Conservation (phyloP, 768 basidiomycete genomes). For the Peribolospora baueri region DNA sequence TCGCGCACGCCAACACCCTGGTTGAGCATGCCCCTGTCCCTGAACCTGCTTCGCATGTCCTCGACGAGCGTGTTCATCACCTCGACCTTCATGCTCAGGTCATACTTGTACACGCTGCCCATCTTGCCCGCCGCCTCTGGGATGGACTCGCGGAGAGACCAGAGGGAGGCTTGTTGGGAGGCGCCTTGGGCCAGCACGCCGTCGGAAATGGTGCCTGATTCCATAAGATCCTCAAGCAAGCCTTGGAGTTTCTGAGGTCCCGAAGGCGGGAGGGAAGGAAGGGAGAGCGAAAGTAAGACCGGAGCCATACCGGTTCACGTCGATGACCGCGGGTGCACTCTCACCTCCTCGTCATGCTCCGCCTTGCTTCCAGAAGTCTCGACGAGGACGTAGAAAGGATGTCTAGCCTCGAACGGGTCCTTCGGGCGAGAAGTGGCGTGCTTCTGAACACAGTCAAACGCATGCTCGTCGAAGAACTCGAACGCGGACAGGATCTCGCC, state of each 20-base stretch:
- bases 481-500: constrained; percentile 94
- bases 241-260: constrained; percentile 51
- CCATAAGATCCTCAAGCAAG: constrained; percentile 53
- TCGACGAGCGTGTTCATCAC: constrained; percentile 76
- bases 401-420: constrained; percentile 46
- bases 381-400: constrained; percentile 64
- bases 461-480: constrained; percentile 75
- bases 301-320: not conserved
- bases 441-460: constrained; percentile 42
- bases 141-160: constrained; percentile 76
- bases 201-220: constrained; percentile 51
- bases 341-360: constrained; percentile 81
- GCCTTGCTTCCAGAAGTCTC: constrained; percentile 83
- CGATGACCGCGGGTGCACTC: constrained; percentile 1
- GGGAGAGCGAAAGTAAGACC: not conserved
- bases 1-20: constrained; percentile 32
- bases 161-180: constrained; percentile 64
- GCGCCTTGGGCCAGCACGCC: constrained; percentile 80
- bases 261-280: not conserved
- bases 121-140: constrained; percentile 80
- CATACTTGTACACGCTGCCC: constrained; percentile 92
- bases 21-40: constrained; percentile 23
- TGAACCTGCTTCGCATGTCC: constrained; percentile 43
- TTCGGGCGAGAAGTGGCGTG: constrained; percentile 36
- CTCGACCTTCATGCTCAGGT: constrained; percentile 52